Evolutionary conservation across 345 rosid genomes (phyloP).

Genomic region (Citrus mangshanensis): DNA sequence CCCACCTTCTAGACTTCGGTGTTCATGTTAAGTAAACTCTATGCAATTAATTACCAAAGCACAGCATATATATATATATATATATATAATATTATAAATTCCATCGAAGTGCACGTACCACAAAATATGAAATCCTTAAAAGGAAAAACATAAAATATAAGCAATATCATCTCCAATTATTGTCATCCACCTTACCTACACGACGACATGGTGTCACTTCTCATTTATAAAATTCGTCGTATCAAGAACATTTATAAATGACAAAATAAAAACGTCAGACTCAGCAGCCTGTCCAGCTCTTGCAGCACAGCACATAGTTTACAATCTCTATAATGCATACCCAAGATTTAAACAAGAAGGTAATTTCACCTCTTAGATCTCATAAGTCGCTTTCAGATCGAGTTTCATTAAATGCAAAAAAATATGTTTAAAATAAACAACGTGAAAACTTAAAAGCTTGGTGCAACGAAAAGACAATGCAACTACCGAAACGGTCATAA

Average conservation of each 20-base stretch:
- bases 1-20: not conserved
- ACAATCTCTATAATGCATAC: no score
- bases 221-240: slow-evolving; percentile 5
- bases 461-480: slow-evolving; percentile 40
- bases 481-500: slow-evolving; percentile 47
- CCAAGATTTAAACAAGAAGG: slow-evolving; percentile 4
- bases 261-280: slow-evolving; percentile 13
- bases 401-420: slow-evolving; percentile 3
- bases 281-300: slow-evolving; percentile 1
- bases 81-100: not conserved
- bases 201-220: not conserved
- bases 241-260: not conserved
- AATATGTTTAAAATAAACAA: not conserved
- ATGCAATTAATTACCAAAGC: not conserved
- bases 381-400: slow-evolving; percentile 18
- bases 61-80: not conserved
- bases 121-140: slow-evolving; percentile 2
- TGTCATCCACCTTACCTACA: not conserved
- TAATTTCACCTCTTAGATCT: slow-evolving; percentile 24
- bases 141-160: not conserved
- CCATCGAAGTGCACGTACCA: not conserved
- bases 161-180: not conserved
- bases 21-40: not conserved
- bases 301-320: not conserved
- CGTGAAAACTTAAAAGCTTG: slow-evolving; percentile 4